These are phyloP conservation scores for Boletus pseudopeckii DNA, from an alignment of 768 basidiomycete species.

Conservation along the genomic window DNA sequence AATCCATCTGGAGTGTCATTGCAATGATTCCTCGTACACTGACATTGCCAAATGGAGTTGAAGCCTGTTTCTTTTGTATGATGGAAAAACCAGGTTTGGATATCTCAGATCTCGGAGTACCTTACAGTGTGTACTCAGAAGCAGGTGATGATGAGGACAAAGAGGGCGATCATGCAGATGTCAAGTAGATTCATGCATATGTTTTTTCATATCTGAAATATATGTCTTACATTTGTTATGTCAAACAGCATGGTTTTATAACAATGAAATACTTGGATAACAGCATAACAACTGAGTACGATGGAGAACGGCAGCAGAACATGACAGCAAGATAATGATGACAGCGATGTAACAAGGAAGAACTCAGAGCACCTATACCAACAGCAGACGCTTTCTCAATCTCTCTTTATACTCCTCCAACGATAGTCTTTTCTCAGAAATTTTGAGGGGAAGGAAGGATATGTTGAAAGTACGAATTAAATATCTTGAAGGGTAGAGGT, in stretches of 20 bases:
- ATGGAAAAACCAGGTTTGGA: conserved; percentile 29
- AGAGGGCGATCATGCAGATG: too few relatives aligned
- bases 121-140: not conserved
- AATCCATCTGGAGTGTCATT: conserved; percentile 20
- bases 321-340: too few relatives aligned
- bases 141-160: not conserved
- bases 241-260: too few relatives aligned
- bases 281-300: too few relatives aligned
- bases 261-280: too few relatives aligned
- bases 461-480: not conserved
- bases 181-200: not conserved
- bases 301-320: too few relatives aligned
- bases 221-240: too few relatives aligned
- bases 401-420: not conserved
- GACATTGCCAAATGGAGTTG: conserved; percentile 1
- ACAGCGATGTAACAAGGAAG: too few relatives aligned
- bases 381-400: not conserved
- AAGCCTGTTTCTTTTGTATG: conserved; percentile 19
- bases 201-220: too few relatives aligned
- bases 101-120: conserved; percentile 6
- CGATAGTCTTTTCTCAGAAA: not conserved
- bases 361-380: not conserved
- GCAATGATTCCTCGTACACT: conserved; percentile 22
- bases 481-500: not conserved
- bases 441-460: not conserved